Conservation (phyloP, 768 basidiomycete genomes). For the Hortiboletus campestris region DNA sequence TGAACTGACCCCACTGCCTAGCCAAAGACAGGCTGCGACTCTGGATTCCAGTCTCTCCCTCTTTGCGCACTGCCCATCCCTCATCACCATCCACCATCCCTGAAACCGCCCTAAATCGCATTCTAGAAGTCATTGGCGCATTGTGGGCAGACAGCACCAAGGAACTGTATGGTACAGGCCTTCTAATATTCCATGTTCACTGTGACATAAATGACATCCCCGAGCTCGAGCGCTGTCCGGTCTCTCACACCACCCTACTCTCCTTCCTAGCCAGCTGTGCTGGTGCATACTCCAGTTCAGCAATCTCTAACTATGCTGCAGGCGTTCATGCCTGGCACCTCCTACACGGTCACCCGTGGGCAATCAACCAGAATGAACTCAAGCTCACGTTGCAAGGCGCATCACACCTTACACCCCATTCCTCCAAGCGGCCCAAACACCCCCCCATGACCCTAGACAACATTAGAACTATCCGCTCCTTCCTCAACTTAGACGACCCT, state of each 20-base stretch:
- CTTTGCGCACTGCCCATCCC: too few species aligned
- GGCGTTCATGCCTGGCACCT: neutral
- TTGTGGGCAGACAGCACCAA: too few species aligned
- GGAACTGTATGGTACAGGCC: neutral
- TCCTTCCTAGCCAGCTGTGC: neutral
- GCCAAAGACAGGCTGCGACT: too few species aligned
- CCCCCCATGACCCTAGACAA: neutral
- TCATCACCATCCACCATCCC: too few species aligned
- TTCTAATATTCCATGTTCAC: neutral
- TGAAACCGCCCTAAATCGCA: too few species aligned
- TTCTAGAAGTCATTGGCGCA: too few species aligned
- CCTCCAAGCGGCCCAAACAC: neutral
- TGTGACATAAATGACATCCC: conserved; percentile 7
- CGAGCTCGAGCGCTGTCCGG: neutral
- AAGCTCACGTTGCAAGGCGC: neutral
- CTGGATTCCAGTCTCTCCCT: too few species aligned
- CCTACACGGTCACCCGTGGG: neutral
- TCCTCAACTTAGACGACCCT: neutral
- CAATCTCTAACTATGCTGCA: neutral
- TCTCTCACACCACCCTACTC: fast-evolving
- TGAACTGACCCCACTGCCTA: too few species aligned
- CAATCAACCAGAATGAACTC: neutral
- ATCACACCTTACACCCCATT: fast-evolving
- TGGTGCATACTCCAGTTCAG: neutral
- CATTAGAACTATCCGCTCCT: too few species aligned